phyloP scores from a whole-genome alignment of 352 stramenopile genomes.

The Phytophthora palmivora region DNA sequence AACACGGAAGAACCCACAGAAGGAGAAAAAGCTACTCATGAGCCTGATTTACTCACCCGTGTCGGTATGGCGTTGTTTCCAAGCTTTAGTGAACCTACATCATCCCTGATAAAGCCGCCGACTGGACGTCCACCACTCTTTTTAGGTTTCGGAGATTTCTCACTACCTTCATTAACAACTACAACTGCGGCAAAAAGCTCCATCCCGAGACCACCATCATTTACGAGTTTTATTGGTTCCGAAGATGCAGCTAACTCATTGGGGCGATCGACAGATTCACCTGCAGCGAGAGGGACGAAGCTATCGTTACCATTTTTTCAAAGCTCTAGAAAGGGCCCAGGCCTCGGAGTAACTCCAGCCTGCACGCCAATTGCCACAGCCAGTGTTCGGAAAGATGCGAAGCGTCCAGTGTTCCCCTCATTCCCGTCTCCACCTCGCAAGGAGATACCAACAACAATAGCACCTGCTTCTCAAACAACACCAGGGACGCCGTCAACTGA shows the following conservation, averaged over 20 bases:
- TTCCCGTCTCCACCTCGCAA: slow-evolving; percentile 34
- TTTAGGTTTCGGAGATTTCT: slow-evolving; percentile 40
- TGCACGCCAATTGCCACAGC: slow-evolving; percentile 73
- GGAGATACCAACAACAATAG: not conserved
- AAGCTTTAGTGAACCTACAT: slow-evolving; percentile 21
- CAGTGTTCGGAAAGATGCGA: slow-evolving; percentile 74
- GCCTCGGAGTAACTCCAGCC: slow-evolving; percentile 62
- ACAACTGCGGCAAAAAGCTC: slow-evolving; percentile 32
- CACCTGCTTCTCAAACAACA: not conserved
- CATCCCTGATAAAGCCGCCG: slow-evolving; percentile 26
- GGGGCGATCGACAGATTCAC: slow-evolving; percentile 19
- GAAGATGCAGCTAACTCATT: slow-evolving; percentile 11
- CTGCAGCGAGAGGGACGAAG: slow-evolving; percentile 38
- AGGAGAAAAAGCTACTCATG: slow-evolving; percentile 8
- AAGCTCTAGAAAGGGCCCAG: slow-evolving; percentile 65
- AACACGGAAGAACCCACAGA: not conserved
- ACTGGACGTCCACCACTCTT: slow-evolving; percentile 29
- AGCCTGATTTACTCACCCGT: slow-evolving; percentile 38
- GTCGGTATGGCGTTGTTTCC: slow-evolving; percentile 38
- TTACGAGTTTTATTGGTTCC: slow-evolving; percentile 34
- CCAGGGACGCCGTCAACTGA: not conserved
- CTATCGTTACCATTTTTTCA: slow-evolving; percentile 75
- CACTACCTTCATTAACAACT: slow-evolving; percentile 28
- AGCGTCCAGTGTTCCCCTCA: slow-evolving; percentile 66
- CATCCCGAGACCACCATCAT: slow-evolving; percentile 29